Conservation (phyloP, 2,329 filamentous ascomycete species). For the Penicillium verrucosum region DNA sequence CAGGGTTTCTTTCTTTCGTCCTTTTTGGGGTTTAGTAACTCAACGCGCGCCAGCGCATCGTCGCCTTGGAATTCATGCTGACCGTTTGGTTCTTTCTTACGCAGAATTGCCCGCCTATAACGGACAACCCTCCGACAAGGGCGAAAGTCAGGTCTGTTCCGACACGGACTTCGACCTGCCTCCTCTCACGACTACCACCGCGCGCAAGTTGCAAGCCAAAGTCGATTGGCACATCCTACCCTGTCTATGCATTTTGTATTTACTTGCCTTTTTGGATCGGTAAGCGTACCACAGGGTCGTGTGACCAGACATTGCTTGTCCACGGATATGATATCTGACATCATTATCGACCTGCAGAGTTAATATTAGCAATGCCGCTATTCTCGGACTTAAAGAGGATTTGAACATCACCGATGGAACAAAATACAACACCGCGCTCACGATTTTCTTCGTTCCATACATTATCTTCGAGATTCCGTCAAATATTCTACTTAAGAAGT, state of each 20-base stretch:
- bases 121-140: conserved; percentile 16
- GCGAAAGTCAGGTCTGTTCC: conserved; percentile 19
- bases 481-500: conserved; percentile 67
- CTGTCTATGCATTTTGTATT: conserved; percentile 68
- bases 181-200: conserved; percentile 42
- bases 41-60: not conserved
- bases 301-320: not conserved
- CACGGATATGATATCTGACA: conserved; percentile 6
- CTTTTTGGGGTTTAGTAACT: not conserved
- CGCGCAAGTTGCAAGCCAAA: conserved; percentile 63
- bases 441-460: conserved; percentile 81
- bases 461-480: conserved; percentile 64
- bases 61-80: conserved; percentile 2
- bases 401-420: conserved; percentile 53
- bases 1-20: not conserved
- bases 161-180: conserved; percentile 25
- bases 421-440: conserved; percentile 71
- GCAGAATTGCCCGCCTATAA: not conserved
- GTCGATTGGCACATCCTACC: conserved; percentile 71
- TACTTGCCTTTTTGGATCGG: conserved; percentile 64
- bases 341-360: conserved; percentile 47
- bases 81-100: not conserved
- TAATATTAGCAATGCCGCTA: conserved; percentile 74
- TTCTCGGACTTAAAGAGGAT: conserved; percentile 64
- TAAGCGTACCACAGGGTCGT: conserved; percentile 21